These are phyloP conservation scores for Saccharomyces hybrid DNA, from an alignment of 1,139 yeast genomes.

Conservation along the genomic window DNA sequence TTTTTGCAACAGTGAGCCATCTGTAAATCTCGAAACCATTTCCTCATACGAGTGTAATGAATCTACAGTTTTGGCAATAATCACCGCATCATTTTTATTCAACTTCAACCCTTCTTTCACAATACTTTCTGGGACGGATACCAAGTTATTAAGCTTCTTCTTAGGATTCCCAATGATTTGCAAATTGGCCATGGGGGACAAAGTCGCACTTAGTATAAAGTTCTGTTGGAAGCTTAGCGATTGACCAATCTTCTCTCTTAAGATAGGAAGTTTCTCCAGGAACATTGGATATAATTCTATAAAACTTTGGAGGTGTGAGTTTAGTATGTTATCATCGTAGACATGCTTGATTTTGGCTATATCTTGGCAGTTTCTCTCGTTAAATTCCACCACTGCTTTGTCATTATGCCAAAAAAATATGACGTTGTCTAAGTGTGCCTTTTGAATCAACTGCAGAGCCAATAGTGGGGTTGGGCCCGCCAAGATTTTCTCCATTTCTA, in stretches of 20 bases:
- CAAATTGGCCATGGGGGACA: conserved; percentile 20
- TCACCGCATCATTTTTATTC: conserved; percentile 49
- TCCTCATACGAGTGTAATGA: conserved; percentile 25
- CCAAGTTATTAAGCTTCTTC: conserved; percentile 21
- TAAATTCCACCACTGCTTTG: conserved; percentile 15
- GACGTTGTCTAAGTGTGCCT: conserved; percentile 46
- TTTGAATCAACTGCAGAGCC: conserved; percentile 54
- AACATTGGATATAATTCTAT: conserved; percentile 9
- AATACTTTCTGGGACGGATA: conserved; percentile 33
- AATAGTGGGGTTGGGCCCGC: conserved; percentile 51
- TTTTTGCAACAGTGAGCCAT: conserved; percentile 32
- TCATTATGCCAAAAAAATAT: conserved; percentile 40
- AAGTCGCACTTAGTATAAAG: conserved; percentile 17
- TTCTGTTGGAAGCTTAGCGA: conserved; percentile 14
- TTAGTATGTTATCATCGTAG: conserved; percentile 11
- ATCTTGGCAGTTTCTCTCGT: conserved; percentile 11
- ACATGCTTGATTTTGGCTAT: conserved; percentile 10
- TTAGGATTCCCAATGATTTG: conserved; percentile 22
- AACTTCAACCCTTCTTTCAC: conserved; percentile 65
- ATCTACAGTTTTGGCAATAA: conserved; percentile 39
- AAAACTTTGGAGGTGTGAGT: conserved; percentile 14
- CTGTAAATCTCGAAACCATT: conserved; percentile 18
- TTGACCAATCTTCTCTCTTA: conserved; percentile 6
- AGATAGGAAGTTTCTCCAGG: conserved; percentile 6
- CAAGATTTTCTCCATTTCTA: conserved; percentile 73